Percentiles rank a stretch among this genome's conserved stretches.
Conservation (phyloP, 148 eudicot species). For the Heliamphora exappendiculata region DNA sequence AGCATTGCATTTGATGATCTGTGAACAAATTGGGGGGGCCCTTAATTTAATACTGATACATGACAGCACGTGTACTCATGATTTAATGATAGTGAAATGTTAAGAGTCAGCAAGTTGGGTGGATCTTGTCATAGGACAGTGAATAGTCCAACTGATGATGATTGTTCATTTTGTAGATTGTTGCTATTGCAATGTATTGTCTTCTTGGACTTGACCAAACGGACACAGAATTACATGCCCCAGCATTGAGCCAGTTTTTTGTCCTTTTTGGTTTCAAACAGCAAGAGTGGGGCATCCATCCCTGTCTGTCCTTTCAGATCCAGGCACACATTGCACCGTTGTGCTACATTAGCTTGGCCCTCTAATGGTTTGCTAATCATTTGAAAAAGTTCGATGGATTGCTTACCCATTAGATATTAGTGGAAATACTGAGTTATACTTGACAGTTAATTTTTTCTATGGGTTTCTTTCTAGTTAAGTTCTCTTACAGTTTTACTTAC, state of each 20-base stretch:
- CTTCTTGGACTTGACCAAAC: neutral
- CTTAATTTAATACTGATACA: neutral
- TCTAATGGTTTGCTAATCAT: neutral
- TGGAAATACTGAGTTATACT: neutral
- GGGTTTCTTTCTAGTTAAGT: neutral
- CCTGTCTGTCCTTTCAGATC: neutral
- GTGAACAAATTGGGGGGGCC: neutral
- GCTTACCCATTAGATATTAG: neutral
- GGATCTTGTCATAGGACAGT: neutral
- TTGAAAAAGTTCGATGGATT: neutral
- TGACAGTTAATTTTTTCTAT: neutral
- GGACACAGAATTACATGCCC: neutral
- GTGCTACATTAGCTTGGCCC: neutral
- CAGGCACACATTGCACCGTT: neutral
- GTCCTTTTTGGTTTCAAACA: no score
- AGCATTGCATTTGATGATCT: neutral
- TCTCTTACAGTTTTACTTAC: slow-evolving; percentile 2
- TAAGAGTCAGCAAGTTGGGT: neutral
- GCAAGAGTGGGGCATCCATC: no score
- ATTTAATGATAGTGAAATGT: neutral
- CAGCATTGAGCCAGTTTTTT: neutral
- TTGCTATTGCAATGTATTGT: neutral
- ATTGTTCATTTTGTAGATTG: neutral
- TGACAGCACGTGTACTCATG: neutral
- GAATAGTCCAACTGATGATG: no score